These are phyloP conservation scores for Kwoniella heveanensis DNA, from an alignment of 768 basidiomycete genomes.

Conservation along the genomic window DNA sequence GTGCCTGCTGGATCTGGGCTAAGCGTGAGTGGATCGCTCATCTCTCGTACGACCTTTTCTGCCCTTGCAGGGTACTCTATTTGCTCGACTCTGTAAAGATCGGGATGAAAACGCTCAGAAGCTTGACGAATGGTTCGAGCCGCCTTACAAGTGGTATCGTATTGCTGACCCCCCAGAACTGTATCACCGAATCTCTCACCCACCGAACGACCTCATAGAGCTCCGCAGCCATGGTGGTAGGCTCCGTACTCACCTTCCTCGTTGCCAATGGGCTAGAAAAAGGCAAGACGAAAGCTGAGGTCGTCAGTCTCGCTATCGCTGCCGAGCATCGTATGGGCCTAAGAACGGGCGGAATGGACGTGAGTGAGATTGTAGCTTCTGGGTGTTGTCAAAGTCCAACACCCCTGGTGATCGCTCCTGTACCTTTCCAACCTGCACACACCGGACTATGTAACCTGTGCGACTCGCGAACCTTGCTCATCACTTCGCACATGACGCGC, in stretches of 20 bases:
- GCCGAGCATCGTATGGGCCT: slow-evolving; percentile 81
- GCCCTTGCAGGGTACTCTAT: no score
- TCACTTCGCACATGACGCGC: neutral
- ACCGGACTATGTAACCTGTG: no score
- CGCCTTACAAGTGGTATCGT: no score
- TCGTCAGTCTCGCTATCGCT: slow-evolving; percentile 78
- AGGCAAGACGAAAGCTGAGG: slow-evolving; percentile 66
- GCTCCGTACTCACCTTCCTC: slow-evolving; percentile 77
- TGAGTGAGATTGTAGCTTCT: slow-evolving; percentile 5
- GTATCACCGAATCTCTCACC: no score
- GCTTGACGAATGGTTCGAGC: no score
- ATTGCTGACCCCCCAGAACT: no score
- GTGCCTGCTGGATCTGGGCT: slow-evolving; percentile 85
- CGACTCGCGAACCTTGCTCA: no score
- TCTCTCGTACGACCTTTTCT: no score
- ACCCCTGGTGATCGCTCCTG: no score
- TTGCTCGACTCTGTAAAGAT: no score
- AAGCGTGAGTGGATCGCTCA: slow-evolving; percentile 64
- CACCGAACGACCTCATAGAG: slow-evolving; percentile 15
- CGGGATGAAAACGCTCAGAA: no score
- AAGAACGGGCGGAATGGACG: slow-evolving; percentile 66
- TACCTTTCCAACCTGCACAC: no score
- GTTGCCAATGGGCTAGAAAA: slow-evolving; percentile 70
- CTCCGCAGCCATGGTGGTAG: slow-evolving; percentile 81
- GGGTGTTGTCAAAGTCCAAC: neutral